These are phyloP conservation scores for Rhypophila decipiens DNA, from an alignment of 495 filamentous ascomycete genomes.

Conservation along the genomic window DNA sequence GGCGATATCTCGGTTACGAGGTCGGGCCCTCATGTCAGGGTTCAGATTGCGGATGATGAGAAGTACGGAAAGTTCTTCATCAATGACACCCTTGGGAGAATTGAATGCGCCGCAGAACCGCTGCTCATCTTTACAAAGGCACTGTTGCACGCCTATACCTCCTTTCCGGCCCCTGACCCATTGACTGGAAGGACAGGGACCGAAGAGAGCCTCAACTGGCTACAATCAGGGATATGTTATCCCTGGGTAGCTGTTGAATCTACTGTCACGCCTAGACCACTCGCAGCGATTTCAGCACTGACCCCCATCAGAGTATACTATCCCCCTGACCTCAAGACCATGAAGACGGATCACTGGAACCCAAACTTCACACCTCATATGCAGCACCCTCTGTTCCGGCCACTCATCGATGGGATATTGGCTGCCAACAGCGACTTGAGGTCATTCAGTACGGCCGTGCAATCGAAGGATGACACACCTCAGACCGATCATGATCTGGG, in stretches of 20 bases:
- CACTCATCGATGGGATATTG: conserved; percentile 36
- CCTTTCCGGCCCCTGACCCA: conserved; percentile 50
- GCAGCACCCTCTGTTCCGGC: conserved; percentile 47
- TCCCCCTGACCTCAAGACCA: conserved; percentile 39
- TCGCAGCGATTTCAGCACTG: conserved; percentile 40
- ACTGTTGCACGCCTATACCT: conserved; percentile 54
- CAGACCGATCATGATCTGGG: too few species aligned
- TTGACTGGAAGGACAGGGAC: conserved; percentile 54
- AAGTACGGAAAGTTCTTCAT: conserved; percentile 40
- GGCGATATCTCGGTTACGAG: conserved; percentile 12
- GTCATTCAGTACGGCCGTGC: background rate
- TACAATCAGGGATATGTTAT: conserved; percentile 43
- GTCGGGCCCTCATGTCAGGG: conserved; percentile 26
- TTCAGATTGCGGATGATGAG: conserved; percentile 12
- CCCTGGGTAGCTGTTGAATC: conserved; percentile 31
- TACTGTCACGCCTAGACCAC: conserved; percentile 12
- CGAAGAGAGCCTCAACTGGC: conserved; percentile 48
- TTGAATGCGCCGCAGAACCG: conserved; percentile 42
- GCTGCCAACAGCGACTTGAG: conserved; percentile 29
- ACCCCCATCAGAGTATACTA: conserved; percentile 51
- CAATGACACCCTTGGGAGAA: conserved; percentile 39
- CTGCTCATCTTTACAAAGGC: conserved; percentile 44
- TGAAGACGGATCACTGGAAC: conserved; percentile 48
- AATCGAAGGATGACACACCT: too few species aligned
- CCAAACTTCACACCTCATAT: conserved; percentile 37